Conservation (phyloP, 306 rosid genomes). For the Vigna angularis region DNA sequence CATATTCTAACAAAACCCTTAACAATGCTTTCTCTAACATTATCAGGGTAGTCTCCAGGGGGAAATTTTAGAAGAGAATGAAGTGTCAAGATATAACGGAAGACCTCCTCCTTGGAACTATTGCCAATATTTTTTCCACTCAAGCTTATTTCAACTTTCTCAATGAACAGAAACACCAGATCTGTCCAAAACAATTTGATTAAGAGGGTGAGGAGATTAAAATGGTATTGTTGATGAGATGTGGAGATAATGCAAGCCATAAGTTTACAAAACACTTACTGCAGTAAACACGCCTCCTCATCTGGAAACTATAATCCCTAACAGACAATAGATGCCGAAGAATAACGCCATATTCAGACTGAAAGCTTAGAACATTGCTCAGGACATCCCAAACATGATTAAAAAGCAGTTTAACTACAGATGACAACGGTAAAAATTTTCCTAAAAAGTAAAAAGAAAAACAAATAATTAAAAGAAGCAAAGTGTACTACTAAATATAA, state of each 20-base stretch:
- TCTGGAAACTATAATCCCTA: constrained; percentile 82
- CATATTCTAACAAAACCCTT: constrained; percentile 71
- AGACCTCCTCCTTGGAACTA: constrained; percentile 83
- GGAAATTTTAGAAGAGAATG: constrained; percentile 87
- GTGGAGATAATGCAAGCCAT: constrained; percentile 30
- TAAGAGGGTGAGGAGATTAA: constrained; percentile 24
- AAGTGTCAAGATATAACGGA: constrained; percentile 80
- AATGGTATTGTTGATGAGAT: constrained; percentile 37
- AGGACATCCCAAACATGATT: constrained; percentile 82
- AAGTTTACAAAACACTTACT: constrained; percentile 58
- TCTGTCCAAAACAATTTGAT: constrained; percentile 55
- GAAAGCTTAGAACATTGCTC: constrained; percentile 79
- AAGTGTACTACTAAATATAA: constrained; percentile 27
- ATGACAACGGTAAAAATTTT: constrained; percentile 61
- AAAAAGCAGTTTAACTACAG: constrained; percentile 72
- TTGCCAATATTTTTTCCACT: constrained; percentile 58
- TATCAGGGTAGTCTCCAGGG: constrained; percentile 81
- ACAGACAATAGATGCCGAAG: constrained; percentile 78
- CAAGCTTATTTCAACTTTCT: constrained; percentile 69
- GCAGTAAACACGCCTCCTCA: constrained; percentile 76
- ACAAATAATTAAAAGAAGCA: background rate
- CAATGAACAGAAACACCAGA: constrained; percentile 71
- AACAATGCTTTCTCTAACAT: constrained; percentile 64
- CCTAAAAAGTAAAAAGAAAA: constrained; percentile 54
- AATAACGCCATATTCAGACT: constrained; percentile 80